Evolutionary conservation across 495 filamentous ascomycete species (phyloP).

Genomic region (Neurospora tetraspora): DNA sequence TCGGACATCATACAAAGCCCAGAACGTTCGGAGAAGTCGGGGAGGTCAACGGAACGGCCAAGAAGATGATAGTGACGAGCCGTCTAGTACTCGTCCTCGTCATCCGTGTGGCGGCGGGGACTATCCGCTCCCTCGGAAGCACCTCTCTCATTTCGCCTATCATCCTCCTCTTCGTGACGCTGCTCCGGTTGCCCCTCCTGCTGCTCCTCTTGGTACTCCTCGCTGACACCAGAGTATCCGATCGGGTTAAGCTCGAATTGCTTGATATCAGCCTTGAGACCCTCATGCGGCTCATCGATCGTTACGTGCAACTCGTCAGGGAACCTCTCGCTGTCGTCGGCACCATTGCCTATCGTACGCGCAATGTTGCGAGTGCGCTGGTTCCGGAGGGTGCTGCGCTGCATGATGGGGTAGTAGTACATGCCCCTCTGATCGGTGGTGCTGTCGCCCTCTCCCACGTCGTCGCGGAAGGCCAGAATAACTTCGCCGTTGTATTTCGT

Average conservation of each 20-base stretch:
- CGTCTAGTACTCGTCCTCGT: slow-evolving; percentile 17
- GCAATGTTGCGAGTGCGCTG: slow-evolving; percentile 48
- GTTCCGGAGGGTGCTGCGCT: slow-evolving; percentile 46
- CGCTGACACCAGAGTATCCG: slow-evolving; percentile 20
- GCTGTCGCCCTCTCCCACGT: slow-evolving; percentile 24
- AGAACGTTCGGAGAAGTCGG: background rate
- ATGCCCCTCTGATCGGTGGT: slow-evolving; percentile 51
- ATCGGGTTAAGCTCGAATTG: slow-evolving; percentile 32
- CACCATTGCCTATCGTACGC: slow-evolving; percentile 28
- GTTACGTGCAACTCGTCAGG: slow-evolving; percentile 35
- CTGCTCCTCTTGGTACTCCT: slow-evolving; percentile 12
- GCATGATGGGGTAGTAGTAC: slow-evolving; percentile 83
- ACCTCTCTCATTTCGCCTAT: background rate
- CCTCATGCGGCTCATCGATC: slow-evolving; percentile 33
- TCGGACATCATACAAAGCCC: background rate
- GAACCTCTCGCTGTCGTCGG: slow-evolving; percentile 30
- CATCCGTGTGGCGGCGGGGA: slow-evolving; percentile 5
- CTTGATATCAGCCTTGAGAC: slow-evolving; percentile 26
- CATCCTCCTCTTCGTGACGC: background rate
- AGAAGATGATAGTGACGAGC: background rate
- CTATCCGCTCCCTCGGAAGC: background rate
- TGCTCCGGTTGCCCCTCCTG: slow-evolving; percentile 1
- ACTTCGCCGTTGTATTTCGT: slow-evolving; percentile 50
- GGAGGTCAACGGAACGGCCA: background rate
- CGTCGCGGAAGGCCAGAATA: slow-evolving; percentile 39